Conservation (phyloP, 164 flowering plant species). For the Akebia trifoliata region DNA sequence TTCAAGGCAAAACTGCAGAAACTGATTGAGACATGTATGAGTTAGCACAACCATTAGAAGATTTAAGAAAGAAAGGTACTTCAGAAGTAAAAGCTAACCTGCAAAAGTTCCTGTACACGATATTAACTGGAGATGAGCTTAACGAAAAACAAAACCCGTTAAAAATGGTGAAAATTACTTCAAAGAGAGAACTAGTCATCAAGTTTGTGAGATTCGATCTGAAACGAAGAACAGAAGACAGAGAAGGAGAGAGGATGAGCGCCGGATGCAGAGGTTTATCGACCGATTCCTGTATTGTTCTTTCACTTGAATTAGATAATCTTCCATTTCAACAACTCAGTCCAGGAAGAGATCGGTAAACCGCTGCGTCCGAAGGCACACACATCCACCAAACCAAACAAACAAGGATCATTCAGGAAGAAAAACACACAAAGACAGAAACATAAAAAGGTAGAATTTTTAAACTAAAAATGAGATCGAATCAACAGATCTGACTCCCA, state of each 20-base stretch:
- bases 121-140: not conserved
- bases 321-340: slow-evolving; percentile 9
- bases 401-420: no score
- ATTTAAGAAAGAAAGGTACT: not conserved
- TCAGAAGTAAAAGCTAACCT: not conserved
- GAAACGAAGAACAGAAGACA: not conserved
- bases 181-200: not conserved
- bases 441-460: not conserved
- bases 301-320: slow-evolving; percentile 1
- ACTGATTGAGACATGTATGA: not conserved
- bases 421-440: not conserved
- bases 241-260: slow-evolving; percentile 18
- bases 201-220: no score
- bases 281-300: slow-evolving; percentile 56
- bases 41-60: not conserved
- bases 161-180: no score
- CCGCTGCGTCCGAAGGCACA: slow-evolving; percentile 58
- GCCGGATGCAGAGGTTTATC: slow-evolving; percentile 99
- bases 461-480: not conserved
- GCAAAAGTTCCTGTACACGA: not conserved
- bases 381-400: not conserved
- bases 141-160: no score
- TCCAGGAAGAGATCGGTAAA: slow-evolving; percentile 69
- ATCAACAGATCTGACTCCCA: not conserved
- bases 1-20: not conserved